phyloP scores from a whole-genome alignment of 495 filamentous ascomycete species.

The Annulohypoxylon maeteangense region DNA sequence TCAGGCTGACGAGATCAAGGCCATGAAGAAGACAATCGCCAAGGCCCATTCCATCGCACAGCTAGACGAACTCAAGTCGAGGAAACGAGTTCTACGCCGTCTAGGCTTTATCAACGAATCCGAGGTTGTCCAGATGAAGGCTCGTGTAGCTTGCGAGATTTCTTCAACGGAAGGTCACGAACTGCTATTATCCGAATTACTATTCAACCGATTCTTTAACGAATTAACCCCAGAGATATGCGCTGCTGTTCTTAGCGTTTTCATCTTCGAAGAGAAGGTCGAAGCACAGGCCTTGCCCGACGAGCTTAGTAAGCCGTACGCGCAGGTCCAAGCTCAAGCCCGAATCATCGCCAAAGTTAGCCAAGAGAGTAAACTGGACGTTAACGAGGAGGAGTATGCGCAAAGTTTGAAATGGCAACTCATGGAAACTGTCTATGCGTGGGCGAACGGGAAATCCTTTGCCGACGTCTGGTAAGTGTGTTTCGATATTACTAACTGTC shows the following conservation, averaged over 20 bases:
- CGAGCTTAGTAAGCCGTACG: conserved; percentile 84
- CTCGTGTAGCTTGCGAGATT: conserved; percentile 96
- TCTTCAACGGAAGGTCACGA: conserved; percentile 86
- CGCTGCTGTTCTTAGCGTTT: conserved; percentile 86
- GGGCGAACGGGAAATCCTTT: conserved; percentile 92
- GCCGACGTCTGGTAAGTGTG: conserved; percentile 88
- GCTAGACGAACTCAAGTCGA: conserved; percentile 92
- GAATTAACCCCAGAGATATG: conserved; percentile 87
- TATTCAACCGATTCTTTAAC: conserved; percentile 99
- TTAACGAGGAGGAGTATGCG: conserved; percentile 94
- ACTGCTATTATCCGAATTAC: conserved; percentile 86
- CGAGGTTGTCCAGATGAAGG: conserved; percentile 95
- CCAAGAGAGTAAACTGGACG: conserved; percentile 86
- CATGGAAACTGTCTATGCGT: conserved; percentile 95
- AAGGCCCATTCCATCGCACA: conserved; percentile 87
- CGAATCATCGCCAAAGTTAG: conserved; percentile 90
- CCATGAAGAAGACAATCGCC: conserved; percentile 83
- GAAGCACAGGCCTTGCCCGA: conserved; percentile 78
- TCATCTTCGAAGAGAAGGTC: conserved; percentile 96
- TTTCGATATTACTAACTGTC: not conserved
- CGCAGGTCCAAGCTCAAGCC: conserved; percentile 85
- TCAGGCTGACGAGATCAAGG: conserved; percentile 80
- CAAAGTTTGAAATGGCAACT: conserved; percentile 87
- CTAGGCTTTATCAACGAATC: conserved; percentile 93
- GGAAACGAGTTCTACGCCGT: conserved; percentile 96